Conservation (phyloP, 179 eudicot genomes). For the Sideroxylon spinosum region DNA sequence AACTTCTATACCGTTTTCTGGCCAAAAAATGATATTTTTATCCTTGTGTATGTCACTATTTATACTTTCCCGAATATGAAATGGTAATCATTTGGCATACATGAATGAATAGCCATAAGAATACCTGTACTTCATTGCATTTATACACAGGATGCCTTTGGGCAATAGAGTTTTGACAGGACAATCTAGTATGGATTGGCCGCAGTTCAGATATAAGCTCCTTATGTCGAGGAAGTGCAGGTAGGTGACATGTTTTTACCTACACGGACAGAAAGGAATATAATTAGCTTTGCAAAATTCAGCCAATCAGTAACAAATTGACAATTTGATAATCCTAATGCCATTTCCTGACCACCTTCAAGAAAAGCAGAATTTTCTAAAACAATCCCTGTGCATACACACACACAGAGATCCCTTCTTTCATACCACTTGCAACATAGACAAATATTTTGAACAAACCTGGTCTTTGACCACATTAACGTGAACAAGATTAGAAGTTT, state of each 20-base stretch:
- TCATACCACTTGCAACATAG: not conserved
- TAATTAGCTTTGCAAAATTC: conserved; percentile 4
- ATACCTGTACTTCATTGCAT: conserved; percentile 84
- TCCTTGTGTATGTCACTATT: not conserved
- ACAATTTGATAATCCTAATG: not conserved
- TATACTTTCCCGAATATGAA: conserved; percentile 5
- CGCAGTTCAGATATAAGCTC: conserved; percentile 72
- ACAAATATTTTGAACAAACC: conserved; percentile 38
- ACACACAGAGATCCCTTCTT: not conserved
- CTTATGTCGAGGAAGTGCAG: conserved; percentile 72
- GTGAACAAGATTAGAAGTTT: conserved; percentile 64
- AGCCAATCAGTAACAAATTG: not conserved
- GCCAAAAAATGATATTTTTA: no score
- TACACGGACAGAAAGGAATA: conserved; percentile 26
- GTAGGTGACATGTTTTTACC: conserved; percentile 64
- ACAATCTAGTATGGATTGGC: conserved; percentile 63
- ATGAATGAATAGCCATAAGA: not conserved
- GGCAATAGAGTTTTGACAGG: conserved; percentile 47
- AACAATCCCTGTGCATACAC: not conserved
- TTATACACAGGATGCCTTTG: conserved; percentile 69
- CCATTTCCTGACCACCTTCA: not conserved
- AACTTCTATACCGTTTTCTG: no score
- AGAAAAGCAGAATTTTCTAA: not conserved
- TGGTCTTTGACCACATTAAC: conserved; percentile 62
- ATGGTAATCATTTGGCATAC: not conserved